phyloP scores from a whole-genome alignment of 495 filamentous ascomycete species.

The Thermothielavioides terrestris region DNA sequence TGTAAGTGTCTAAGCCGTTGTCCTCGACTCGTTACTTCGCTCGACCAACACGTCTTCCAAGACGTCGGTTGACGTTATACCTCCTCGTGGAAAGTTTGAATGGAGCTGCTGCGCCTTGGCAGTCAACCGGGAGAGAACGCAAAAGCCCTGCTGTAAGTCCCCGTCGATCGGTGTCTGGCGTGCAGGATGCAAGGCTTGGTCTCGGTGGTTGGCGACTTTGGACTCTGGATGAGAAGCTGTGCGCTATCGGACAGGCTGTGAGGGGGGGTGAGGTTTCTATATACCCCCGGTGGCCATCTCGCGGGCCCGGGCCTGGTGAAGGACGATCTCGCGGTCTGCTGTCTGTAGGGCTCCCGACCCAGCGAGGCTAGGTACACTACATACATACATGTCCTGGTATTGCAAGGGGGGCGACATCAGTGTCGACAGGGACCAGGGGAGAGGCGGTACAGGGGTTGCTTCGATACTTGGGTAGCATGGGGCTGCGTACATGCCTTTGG shows the following conservation, averaged over 20 bases:
- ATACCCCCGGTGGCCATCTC: slow-evolving; percentile 23
- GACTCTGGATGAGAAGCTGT: slow-evolving; percentile 10
- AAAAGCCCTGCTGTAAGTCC: too few relatives aligned
- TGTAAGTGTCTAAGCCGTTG: too few relatives aligned
- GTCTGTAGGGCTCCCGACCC: slow-evolving; percentile 18
- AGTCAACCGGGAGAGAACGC: too few relatives aligned
- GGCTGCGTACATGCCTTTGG: slow-evolving; percentile 11
- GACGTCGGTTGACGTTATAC: too few relatives aligned
- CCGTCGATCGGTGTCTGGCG: too few relatives aligned
- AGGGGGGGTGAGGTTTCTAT: slow-evolving; percentile 28
- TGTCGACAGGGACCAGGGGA: slow-evolving; percentile 9
- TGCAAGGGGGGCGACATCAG: slow-evolving; percentile 19
- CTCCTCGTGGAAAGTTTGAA: too few relatives aligned
- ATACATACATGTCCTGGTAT: too few relatives aligned
- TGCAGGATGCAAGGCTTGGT: background rate
- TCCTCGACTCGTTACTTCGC: too few relatives aligned
- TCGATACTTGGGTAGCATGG: slow-evolving; percentile 13
- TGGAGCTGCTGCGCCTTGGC: too few relatives aligned
- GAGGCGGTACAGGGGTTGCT: slow-evolving; percentile 9
- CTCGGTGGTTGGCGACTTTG: slow-evolving; percentile 9
- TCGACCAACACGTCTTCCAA: too few relatives aligned
- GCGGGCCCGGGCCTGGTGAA: slow-evolving; percentile 24
- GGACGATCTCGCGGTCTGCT: slow-evolving; percentile 25
- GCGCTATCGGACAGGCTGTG: slow-evolving; percentile 1
- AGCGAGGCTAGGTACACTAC: slow-evolving; percentile 27